Conservation (phyloP, 148 eudicot species). For the Vaccinium corymbosum region DNA sequence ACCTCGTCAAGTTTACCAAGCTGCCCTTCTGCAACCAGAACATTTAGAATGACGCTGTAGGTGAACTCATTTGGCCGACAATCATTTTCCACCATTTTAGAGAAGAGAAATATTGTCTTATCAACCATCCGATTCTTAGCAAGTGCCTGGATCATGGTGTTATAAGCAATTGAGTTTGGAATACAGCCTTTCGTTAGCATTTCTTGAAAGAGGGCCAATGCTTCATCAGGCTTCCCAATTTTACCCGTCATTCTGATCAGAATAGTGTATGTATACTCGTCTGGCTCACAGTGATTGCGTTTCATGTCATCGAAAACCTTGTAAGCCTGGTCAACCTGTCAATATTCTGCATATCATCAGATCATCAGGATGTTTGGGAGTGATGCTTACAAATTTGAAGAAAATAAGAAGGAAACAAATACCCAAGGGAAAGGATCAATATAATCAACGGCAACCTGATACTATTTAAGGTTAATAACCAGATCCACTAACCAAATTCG, state of each 20-base stretch:
- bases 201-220: conserved; percentile 65
- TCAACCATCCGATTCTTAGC: conserved; percentile 65
- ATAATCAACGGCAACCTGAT: background rate
- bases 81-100: conserved; percentile 73
- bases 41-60: conserved; percentile 64
- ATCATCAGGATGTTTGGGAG: conserved; percentile 29
- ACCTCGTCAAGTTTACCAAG: conserved; percentile 76
- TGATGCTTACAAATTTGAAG: background rate
- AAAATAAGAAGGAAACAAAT: background rate
- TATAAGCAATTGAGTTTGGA: conserved; percentile 73
- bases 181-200: conserved; percentile 65
- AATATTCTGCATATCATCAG: conserved; percentile 73
- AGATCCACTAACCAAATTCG: background rate
- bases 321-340: conserved; percentile 71
- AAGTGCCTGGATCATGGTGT: conserved; percentile 77
- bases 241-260: conserved; percentile 78
- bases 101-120: conserved; percentile 61
- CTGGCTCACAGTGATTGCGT: conserved; percentile 67
- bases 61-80: conserved; percentile 90
- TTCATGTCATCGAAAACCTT: conserved; percentile 79
- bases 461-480: background rate
- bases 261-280: conserved; percentile 86
- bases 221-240: conserved; percentile 59
- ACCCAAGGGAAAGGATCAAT: background rate
- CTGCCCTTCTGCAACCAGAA: conserved; percentile 71